Conservation (phyloP, 768 basidiomycete species). For the Dacryopinax primogenitus region DNA sequence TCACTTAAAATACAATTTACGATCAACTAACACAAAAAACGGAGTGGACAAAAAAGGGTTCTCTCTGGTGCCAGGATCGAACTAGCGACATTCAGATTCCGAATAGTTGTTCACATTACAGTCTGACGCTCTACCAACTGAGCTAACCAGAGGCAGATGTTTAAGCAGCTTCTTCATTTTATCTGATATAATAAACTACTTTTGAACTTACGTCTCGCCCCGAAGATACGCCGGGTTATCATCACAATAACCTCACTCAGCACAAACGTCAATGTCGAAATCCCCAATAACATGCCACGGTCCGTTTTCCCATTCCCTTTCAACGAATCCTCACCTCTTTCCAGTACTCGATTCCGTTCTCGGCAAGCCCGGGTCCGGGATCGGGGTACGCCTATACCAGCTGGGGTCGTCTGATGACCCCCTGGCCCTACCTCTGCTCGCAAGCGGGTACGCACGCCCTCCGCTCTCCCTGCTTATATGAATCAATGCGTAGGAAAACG, state of each 20-base stretch:
- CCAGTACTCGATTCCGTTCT: conserved; percentile 75
- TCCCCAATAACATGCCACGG: conserved; percentile 91
- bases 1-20: no score
- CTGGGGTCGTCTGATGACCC: conserved; percentile 24
- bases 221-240: no score
- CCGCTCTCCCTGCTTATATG: not conserved
- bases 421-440: conserved; percentile 41
- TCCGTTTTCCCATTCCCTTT: conserved; percentile 24
- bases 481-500: conserved; percentile 41
- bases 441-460: conserved; percentile 40
- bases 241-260: not conserved
- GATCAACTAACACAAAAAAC: no score
- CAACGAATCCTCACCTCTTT: not conserved
- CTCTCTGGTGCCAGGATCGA: not conserved
- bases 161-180: no score
- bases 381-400: conserved; percentile 51
- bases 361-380: conserved; percentile 66
- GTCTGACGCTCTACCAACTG: not conserved
- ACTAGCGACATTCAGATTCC: not conserved
- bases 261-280: conserved; percentile 20
- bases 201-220: no score
- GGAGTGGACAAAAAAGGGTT: not conserved
- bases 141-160: not conserved
- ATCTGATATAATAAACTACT: no score
- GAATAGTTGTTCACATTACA: not conserved